Evolutionary conservation across 2,329 filamentous ascomycete species (phyloP), one percentile per base, ranked within the genome.

Genomic region (Hypoxylon sp.): DNA sequence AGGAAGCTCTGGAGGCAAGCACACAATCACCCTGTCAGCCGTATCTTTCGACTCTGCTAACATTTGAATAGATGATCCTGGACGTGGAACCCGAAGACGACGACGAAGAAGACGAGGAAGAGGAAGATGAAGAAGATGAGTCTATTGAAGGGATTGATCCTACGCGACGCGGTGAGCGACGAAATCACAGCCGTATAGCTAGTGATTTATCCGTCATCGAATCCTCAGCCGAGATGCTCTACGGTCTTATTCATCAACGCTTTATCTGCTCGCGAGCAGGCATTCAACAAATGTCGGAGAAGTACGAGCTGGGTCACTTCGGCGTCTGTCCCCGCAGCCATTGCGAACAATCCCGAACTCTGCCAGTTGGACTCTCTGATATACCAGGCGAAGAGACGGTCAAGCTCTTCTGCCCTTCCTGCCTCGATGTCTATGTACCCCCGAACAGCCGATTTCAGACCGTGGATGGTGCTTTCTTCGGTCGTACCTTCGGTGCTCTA

Each of bases 271-370:
- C 94, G 22, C 88, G 96, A 63, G 93, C 93, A 2, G 96, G 96
- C 54, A 98, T 99, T 74, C 95, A 98, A 80, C 94, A 97, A 78
- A 99, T 99, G 96, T 93, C 94, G 68, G 96, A 99, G 80, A 99
- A 99, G 80, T 99, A 98, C 83, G 95, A 98, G 79, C 86, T 97
- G 50, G 92, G 94, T 66, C 95, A 99, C 81, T 99, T 99, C 76
- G 96, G 96, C 55, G 90, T 91, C 72, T 99, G 96, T 78, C 96
- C 96, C n/a, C 89, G 96, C 64, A 96, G 95, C 63, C 89, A 95
- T 80, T 99, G 96, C 84, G 91, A 93, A 73, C 91, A 92, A 64
- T 92, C 93, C 69, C 91, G 95, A 74, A 96, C 97, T 12, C 86
- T 99, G 4, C 96, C 96, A 1, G 95, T 99, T 18, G 96, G 96